Evolutionary conservation across 148 eudicot genomes (phyloP), one percentile per base, ranked within the genome.

Genomic region (Salicornia ramosissima): DNA sequence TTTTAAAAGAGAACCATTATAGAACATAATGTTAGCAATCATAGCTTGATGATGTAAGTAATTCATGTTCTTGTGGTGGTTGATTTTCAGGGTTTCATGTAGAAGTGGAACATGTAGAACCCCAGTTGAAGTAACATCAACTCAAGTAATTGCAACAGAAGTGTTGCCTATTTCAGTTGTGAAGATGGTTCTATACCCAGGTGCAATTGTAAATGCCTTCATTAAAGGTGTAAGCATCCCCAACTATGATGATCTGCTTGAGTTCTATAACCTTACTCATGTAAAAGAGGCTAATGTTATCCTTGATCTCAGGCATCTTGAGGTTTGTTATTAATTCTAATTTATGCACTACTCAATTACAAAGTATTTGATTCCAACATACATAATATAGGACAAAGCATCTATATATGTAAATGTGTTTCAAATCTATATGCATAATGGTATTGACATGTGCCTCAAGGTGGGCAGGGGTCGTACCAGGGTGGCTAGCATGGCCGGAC

Each of bases 101-200:
- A 70, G 86, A 70, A 75, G 76, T 28, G 90, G 88, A 67, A 77
- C 64, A 34, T 88, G 94, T 65, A 81, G 43, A 62, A 82, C 78
- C 4, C 94, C 94, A 2, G 24, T 86, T 30, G 79, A 86, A 31
- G 72, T 88, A 36, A 75, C 86, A 56, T 80, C 78, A 5, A 77
- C 84, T 54, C 90, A 82, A 54, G 56, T 86, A 51, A 63, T 83
- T 25, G 84, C 78, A 51, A 78, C 69, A 65, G 80, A 82, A 80
- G 59, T 83, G 30, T 42, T 86, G 67, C 94, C 94, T 13, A 50
- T 50, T 43, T 43, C 55, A 18, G 65, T 78, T 14, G 82, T 82
- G 51, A 75, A 84, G 67, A 64, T 71, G 52, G 79, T 86, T 34
- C 73, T 88, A 2, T 86, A 84, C 67, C 94, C 94, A 0, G 84